phyloP scores from a whole-genome alignment of 495 filamentous ascomycete genomes.

The Astrothelium subdiscretum region DNA sequence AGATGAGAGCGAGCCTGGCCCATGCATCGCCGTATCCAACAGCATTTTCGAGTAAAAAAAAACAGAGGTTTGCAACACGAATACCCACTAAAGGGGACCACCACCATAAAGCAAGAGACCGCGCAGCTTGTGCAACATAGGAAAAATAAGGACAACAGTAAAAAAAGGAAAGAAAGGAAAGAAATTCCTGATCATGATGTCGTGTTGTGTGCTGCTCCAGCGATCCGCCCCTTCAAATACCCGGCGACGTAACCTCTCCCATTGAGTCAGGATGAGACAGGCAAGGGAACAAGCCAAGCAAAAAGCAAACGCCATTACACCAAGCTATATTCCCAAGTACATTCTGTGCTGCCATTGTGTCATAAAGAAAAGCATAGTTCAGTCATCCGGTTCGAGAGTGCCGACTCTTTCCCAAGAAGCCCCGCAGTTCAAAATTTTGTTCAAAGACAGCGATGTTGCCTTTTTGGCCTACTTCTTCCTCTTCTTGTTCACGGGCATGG shows the following conservation, averaged over 20 bases:
- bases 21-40: not conserved
- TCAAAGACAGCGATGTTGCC: too few relatives aligned
- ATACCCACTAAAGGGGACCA: not conserved
- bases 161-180: not conserved
- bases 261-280: not conserved
- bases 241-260: not conserved
- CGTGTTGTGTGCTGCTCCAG: not conserved
- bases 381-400: not conserved
- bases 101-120: not conserved
- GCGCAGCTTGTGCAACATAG: not conserved
- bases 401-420: not conserved
- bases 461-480: not conserved
- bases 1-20: not conserved
- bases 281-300: not conserved
- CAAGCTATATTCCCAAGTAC: not conserved
- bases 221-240: not conserved
- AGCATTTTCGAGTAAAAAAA: not conserved
- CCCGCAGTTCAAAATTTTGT: too few relatives aligned
- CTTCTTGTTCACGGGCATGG: not conserved
- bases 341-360: not conserved
- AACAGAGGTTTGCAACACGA: not conserved
- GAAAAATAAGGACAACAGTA: not conserved
- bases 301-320: not conserved
- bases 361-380: not conserved
- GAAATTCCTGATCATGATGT: not conserved